These are phyloP conservation scores for Trichocladium uniseriatum DNA, from an alignment of 495 filamentous ascomycete genomes.

Conservation along the genomic window DNA sequence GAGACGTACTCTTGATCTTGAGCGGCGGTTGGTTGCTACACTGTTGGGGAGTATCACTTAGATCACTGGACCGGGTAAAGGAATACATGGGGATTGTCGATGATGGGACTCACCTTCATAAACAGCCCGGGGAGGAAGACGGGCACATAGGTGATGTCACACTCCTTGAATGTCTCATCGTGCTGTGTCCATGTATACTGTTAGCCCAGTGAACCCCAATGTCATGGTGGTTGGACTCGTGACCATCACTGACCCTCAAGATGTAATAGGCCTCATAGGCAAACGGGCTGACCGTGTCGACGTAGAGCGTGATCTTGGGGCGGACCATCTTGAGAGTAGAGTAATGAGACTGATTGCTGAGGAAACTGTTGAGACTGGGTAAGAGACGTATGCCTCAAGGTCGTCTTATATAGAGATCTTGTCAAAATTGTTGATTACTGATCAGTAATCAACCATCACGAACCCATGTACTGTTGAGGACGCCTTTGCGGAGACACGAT, in stretches of 20 bases:
- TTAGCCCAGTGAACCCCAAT: background rate
- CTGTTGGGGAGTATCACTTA: constrained; percentile 1
- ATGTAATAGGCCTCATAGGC: constrained; percentile 60
- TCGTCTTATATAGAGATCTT: no score
- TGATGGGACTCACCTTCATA: constrained; percentile 33
- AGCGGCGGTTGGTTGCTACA: constrained; percentile 57
- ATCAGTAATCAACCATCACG: no score
- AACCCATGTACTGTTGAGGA: no score
- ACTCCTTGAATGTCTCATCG: constrained; percentile 49
- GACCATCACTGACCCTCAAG: constrained; percentile 33
- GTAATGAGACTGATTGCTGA: background rate
- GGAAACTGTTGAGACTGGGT: background rate
- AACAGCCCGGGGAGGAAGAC: constrained; percentile 64
- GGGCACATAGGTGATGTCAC: constrained; percentile 55
- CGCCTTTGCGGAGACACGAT: no score
- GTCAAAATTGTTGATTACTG: no score
- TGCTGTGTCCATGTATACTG: constrained; percentile 35
- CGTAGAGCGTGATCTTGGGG: constrained; percentile 56
- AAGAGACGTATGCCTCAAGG: no score
- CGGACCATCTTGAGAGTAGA: constrained; percentile 27
- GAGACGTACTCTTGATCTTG: constrained; percentile 52
- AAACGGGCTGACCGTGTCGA: constrained; percentile 65
- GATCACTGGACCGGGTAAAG: no score
- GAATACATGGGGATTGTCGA: no score
- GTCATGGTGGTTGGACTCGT: no score